phyloP scores from a whole-genome alignment of 2,329 filamentous ascomycete species.

The Pestalotiopsis sp. region DNA sequence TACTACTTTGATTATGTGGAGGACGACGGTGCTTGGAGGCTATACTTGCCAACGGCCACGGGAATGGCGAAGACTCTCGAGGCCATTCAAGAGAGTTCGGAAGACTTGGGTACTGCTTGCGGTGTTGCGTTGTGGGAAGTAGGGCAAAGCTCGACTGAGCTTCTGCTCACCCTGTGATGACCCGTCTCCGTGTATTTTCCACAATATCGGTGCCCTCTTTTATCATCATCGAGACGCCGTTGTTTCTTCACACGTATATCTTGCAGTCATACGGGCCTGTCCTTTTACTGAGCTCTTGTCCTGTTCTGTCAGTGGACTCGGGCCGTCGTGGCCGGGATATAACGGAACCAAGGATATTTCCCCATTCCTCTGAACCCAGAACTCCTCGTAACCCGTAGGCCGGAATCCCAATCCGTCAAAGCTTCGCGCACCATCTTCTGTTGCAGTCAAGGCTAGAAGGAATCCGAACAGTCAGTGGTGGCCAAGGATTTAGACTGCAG shows the following conservation, averaged over 20 bases:
- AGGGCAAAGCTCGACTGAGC: constrained; percentile 1
- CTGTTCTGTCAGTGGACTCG: background rate
- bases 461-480: background rate
- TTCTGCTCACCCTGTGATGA: background rate
- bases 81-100: background rate
- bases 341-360: background rate
- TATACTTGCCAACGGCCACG: constrained; percentile 1
- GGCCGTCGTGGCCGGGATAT: background rate
- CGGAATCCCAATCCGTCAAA: constrained; percentile 29
- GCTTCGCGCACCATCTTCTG: constrained; percentile 26
- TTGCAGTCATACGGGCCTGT: background rate
- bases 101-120: background rate
- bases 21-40: constrained; percentile 5
- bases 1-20: constrained; percentile 9
- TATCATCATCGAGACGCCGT: background rate
- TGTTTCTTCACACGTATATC: background rate
- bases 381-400: constrained; percentile 32
- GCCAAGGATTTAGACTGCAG: background rate
- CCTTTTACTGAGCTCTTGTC: background rate
- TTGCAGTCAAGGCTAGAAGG: constrained; percentile 31
- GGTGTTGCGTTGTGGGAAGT: constrained; percentile 11
- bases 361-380: constrained; percentile 14
- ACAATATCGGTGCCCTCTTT: background rate
- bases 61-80: background rate
- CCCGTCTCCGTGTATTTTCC: background rate